Base-by-base conservation (phyloP, 2,329 filamentous ascomycete genomes). In the Penicillium expansum region DNA sequence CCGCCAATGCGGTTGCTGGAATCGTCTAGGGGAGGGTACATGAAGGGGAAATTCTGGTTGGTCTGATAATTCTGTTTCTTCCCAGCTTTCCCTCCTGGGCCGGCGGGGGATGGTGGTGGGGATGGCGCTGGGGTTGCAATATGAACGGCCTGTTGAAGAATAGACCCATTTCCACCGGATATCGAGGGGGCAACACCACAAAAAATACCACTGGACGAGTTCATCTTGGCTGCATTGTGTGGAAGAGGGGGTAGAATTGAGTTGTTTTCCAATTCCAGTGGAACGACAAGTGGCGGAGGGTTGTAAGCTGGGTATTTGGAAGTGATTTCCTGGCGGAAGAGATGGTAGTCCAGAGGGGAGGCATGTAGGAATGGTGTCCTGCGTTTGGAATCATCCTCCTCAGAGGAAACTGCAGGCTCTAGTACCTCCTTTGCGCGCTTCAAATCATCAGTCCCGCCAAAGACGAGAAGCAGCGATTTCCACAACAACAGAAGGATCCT, bases 31-130 rank as follows among this genome's bases (percentile, higher is more conserved):
- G 94, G 94, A 2, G 94, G 94, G 66, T 99, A 99, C 77, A 99
- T 86, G 70, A 99, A 97, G 0, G 94, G 94, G 63, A 99, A 97
- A 70, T 97, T 94, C 67, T 99, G 94, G 69, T 99, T 99, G 0
- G 94, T 99, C 73, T 99, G 94, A 68, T 99, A 99, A 66, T 97
- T 99, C 69, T 99, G 94, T 71, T 99, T 99, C 80, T 99, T 99
- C 0, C 89, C 92, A 51, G 90, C 91, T 73, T 97, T 99, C 0
- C 92, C 92, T 27, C 92, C 85, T 3, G 85, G 83, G 1, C 84
- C 92, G 33, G 88, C 88, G 10, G 94, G 94, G 1, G 93, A 97
- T 1, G 94, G 94, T 0, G 94, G 94, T 24, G 94, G 94, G 0
- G 94, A 99, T 1, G 94, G 94, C 0, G 92, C 93, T 0, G 94